These are phyloP conservation scores for Emydomyces testavorans DNA, from an alignment of 2,329 filamentous ascomycete species.

Conservation along the genomic window DNA sequence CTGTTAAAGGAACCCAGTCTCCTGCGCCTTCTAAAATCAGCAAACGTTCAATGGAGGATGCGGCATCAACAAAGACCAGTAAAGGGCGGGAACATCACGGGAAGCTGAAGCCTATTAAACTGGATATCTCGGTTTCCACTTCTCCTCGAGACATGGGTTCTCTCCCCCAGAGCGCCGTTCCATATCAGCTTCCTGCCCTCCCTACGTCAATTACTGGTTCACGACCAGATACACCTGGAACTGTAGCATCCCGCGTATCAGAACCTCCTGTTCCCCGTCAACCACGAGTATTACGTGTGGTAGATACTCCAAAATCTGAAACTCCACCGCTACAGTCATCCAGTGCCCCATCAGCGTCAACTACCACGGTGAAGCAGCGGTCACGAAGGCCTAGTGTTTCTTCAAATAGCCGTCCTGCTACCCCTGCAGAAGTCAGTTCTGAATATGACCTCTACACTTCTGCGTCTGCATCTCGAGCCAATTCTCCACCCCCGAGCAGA, in stretches of 20 bases:
- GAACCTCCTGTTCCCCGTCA: slow-evolving; percentile 32
- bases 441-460: slow-evolving; percentile 49
- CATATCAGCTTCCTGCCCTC: slow-evolving; percentile 4
- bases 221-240: slow-evolving; percentile 40
- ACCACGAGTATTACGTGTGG: slow-evolving; percentile 45
- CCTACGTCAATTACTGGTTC: slow-evolving; percentile 31
- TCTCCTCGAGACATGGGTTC: slow-evolving; percentile 8
- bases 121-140: slow-evolving; percentile 23
- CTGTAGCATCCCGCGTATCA: slow-evolving; percentile 28
- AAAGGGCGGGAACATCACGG: slow-evolving; percentile 8
- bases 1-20: slow-evolving; percentile 17
- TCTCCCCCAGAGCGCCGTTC: slow-evolving; percentile 1
- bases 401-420: slow-evolving; percentile 48
- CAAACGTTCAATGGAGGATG: not conserved
- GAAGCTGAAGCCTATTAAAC: slow-evolving; percentile 28
- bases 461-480: slow-evolving; percentile 48
- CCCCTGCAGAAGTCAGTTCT: slow-evolving; percentile 48
- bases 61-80: not conserved
- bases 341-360: slow-evolving; percentile 25
- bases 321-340: slow-evolving; percentile 24
- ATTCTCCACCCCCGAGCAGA: slow-evolving; percentile 43
- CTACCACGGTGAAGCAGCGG: slow-evolving; percentile 24
- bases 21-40: slow-evolving; percentile 12
- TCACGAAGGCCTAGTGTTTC: slow-evolving; percentile 37
- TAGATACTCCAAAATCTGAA: slow-evolving; percentile 46